These are phyloP conservation scores for Solanum lycopersicoides DNA, from an alignment of 257 asterid genomes.

Conservation along the genomic window DNA sequence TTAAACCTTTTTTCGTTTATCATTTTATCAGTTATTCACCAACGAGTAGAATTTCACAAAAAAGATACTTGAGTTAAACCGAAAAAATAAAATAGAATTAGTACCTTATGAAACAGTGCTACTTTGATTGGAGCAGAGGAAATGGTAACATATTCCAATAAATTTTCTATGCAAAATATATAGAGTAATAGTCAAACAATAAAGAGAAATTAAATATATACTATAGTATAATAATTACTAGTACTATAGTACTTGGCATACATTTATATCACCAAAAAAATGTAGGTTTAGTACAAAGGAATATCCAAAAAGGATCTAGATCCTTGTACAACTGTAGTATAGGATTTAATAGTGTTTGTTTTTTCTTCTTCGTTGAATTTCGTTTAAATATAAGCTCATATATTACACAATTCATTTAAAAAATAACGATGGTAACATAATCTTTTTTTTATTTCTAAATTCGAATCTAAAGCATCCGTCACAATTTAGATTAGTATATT, in stretches of 20 bases:
- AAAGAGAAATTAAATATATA: no score
- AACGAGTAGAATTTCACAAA: not conserved
- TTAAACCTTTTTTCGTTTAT: no score
- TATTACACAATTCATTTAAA: no score
- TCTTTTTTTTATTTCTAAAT: no score
- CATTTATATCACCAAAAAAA: not conserved
- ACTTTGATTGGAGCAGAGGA: not conserved
- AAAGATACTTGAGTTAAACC: not conserved
- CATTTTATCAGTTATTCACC: no score
- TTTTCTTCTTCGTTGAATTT: no score
- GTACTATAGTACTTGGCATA: not conserved
- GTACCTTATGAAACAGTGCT: not conserved
- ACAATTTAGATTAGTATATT: not conserved
- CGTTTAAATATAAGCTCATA: fast-evolving
- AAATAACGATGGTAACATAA: fast-evolving
- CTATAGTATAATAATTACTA: not conserved
- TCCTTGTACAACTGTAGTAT: not conserved
- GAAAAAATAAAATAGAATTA: not conserved
- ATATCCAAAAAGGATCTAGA: not conserved
- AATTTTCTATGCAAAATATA: not conserved
- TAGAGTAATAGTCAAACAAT: not conserved
- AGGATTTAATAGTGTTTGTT: not conserved
- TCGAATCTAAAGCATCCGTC: fast-evolving
- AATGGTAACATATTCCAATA: not conserved
- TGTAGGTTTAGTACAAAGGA: not conserved